These are phyloP conservation scores for Candida oleophila DNA, from an alignment of 805 yeast species.

Conservation along the genomic window DNA sequence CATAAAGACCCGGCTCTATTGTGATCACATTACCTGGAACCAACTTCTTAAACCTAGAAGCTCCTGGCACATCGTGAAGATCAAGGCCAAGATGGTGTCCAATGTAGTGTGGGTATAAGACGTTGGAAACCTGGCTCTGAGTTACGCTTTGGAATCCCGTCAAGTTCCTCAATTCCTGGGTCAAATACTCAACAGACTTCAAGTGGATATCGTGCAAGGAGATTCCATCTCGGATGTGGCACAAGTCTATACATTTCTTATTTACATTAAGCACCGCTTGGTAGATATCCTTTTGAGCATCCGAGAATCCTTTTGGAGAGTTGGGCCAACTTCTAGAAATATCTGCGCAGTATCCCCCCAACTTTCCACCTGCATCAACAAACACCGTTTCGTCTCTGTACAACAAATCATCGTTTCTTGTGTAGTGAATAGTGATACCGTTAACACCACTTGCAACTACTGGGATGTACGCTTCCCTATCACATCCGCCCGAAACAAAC, in stretches of 20 bases:
- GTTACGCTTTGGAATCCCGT: slow-evolving; percentile 59
- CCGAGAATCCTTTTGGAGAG: slow-evolving; percentile 63
- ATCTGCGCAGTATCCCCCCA: slow-evolving; percentile 95
- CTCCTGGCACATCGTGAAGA: slow-evolving; percentile 76
- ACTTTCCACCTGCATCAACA: slow-evolving; percentile 91
- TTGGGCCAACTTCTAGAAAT: slow-evolving; percentile 97
- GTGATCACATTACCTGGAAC: slow-evolving; percentile 81
- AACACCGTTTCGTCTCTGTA: slow-evolving; percentile 78
- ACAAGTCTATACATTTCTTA: slow-evolving; percentile 68
- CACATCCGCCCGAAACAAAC: slow-evolving; percentile 87
- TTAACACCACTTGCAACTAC: slow-evolving; percentile 95
- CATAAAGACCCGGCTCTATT: slow-evolving; percentile 92
- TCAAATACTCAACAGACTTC: slow-evolving; percentile 57
- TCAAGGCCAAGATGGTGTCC: slow-evolving; percentile 96
- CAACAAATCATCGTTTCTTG: slow-evolving; percentile 83
- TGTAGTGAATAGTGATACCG: slow-evolving; percentile 89
- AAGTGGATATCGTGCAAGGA: slow-evolving; percentile 78
- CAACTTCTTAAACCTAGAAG: slow-evolving; percentile 55
- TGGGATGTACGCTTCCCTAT: slow-evolving; percentile 85
- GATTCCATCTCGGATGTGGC: slow-evolving; percentile 51
- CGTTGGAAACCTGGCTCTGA: slow-evolving; percentile 49
- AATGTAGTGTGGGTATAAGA: slow-evolving; percentile 85
- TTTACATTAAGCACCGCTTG: slow-evolving; percentile 86
- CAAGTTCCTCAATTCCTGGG: slow-evolving; percentile 63
- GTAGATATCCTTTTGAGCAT: slow-evolving; percentile 81